Evolutionary conservation across 169 alveolate species (phyloP), one percentile per base, ranked within the genome.

Genomic region (Toxoplasma gondii): DNA sequence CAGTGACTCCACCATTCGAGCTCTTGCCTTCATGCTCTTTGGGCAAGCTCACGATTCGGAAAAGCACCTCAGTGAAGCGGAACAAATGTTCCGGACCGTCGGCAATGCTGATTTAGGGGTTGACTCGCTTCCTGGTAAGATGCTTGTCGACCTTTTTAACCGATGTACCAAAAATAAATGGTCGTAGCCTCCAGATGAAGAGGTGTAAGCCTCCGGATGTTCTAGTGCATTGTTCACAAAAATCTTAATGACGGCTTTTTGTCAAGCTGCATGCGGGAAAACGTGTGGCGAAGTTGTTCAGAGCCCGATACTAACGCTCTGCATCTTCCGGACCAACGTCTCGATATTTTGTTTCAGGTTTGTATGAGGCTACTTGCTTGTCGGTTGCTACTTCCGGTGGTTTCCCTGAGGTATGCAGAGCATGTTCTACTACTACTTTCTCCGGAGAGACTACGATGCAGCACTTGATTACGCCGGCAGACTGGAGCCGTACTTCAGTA

Each of bases 371-470:
- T 9, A 17, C 22, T 49, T 49, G 27, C 22, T 19, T 64, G 34
- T 64, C 36, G 78, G 24, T 64, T 24, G 29, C 78, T 64, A 4
- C 78, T 64, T 64, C 78, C 34, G 53, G 39, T 22, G 27, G 87
- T 16, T 78, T 17, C 45, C 87, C 34, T n/a, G 53, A 82, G 90
- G 90, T 24, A 31, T 45, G 41, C 70, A 82, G 67, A 45, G 90
- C 69, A 82, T 82, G 90, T 82, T 82, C 90, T 41, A 82, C 90
- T 43, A 82, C 67, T 82, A 36, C 90, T 82, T 82, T 36, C 67
- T 82, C 58, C 54, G 67, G 70, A 19, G 36, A 29, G 90, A 82
- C 67, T 82, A 82, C 90, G 69, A 36, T n/a, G 90, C 69, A 24
- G 90, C 90, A 12, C 70, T 82, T 67, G 90, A 17, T 38, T 82